Evolutionary conservation across 2,329 filamentous ascomycete genomes (phyloP).

Genomic region (Colletotrichum spaethianum): DNA sequence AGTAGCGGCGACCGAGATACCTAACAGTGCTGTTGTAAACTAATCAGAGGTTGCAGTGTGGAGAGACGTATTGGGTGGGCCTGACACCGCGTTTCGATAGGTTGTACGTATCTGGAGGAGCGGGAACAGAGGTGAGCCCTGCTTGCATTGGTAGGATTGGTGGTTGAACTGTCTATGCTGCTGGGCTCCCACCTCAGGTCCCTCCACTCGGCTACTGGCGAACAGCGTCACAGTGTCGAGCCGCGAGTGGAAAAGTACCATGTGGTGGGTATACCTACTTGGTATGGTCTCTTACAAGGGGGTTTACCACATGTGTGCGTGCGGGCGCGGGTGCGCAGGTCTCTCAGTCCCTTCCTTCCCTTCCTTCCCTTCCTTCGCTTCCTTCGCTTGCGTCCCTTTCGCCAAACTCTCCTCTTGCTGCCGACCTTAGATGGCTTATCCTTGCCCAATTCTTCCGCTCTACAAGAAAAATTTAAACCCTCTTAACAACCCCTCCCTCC

Average conservation of each 20-base stretch:
- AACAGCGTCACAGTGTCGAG: background rate
- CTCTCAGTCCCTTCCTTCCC: background rate
- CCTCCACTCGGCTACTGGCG: too few species aligned
- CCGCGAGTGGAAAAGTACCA: background rate
- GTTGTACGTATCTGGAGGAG: background rate
- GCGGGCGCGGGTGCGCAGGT: background rate
- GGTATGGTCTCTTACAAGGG: too few species aligned
- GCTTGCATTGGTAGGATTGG: background rate
- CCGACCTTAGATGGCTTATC: constrained; percentile 1
- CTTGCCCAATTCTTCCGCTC: background rate
- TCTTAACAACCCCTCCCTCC: constrained; percentile 1
- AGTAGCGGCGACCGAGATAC: background rate
- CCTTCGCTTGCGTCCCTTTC: background rate
- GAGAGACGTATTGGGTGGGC: background rate
- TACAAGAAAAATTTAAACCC: background rate
- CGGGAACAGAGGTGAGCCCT: background rate
- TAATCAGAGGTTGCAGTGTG: background rate
- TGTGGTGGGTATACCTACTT: too few species aligned
- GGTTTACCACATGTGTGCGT: too few species aligned
- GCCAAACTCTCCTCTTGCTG: background rate
- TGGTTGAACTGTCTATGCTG: background rate
- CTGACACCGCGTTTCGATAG: background rate
- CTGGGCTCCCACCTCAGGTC: too few species aligned
- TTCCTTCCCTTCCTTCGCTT: background rate
- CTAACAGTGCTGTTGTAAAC: background rate